phyloP scores from a whole-genome alignment of 306 rosid species.

The Cucurbita argyrosperma region DNA sequence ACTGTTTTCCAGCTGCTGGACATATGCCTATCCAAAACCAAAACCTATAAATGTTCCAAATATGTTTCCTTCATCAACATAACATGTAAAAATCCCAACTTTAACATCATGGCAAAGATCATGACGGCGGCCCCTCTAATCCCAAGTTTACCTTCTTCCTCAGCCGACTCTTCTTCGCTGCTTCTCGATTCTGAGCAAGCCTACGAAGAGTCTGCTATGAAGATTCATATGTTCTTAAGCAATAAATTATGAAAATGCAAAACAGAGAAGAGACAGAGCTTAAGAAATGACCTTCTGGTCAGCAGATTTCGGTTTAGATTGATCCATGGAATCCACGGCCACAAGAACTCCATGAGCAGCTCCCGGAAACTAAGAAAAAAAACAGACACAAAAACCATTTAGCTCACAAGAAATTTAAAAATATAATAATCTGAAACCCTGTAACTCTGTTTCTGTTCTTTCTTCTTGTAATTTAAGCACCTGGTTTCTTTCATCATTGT shows the following conservation, averaged over 20 bases:
- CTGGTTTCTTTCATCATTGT: conserved; percentile 41
- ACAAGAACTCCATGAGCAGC: conserved; percentile 25
- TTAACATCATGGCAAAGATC: background rate
- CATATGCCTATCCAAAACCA: conserved; percentile 71
- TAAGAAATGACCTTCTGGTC: conserved; percentile 38
- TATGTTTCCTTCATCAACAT: conserved; percentile 15
- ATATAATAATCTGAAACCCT: background rate
- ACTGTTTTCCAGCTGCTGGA: conserved; percentile 69
- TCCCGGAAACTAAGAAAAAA: conserved; percentile 27
- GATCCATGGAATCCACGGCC: conserved; percentile 43
- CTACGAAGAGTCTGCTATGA: conserved; percentile 39
- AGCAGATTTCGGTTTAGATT: conserved; percentile 27
- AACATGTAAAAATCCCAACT: background rate
- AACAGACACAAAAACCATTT: background rate
- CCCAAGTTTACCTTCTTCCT: conserved; percentile 51
- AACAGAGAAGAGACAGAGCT: background rate
- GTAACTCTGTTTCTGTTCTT: background rate
- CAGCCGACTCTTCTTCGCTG: conserved; percentile 60
- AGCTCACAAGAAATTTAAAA: background rate
- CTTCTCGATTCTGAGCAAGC: conserved; percentile 71
- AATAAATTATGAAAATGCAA: background rate
- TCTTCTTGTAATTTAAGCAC: conserved; percentile 8
- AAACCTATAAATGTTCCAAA: conserved; percentile 31
- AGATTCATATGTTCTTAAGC: background rate
- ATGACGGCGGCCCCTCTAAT: background rate